A percentile compares a stretch with the other conserved stretches of the same genome.
Evolutionary conservation across 176 grass and related monocot species (phyloP).

Genomic region (Metroxylon sagu): DNA sequence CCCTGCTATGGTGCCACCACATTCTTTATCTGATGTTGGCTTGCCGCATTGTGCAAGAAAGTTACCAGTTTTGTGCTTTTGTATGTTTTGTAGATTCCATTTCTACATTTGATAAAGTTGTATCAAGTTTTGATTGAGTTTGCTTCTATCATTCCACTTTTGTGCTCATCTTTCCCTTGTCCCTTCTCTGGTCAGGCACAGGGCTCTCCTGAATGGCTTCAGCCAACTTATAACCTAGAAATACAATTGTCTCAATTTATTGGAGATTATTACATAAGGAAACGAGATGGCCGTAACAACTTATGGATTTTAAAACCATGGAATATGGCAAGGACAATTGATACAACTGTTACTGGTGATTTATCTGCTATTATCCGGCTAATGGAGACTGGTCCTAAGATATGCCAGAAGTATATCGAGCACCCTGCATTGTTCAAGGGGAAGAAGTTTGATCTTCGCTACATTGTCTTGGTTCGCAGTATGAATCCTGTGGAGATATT

Average conservation of each 20-base stretch:
- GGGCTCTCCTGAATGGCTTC: slow-evolving; percentile 90
- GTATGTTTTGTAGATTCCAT: no score
- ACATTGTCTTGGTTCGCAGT: slow-evolving; percentile 80
- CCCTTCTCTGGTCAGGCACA: slow-evolving; percentile 43
- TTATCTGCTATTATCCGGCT: slow-evolving; percentile 83
- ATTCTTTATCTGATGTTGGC: no score
- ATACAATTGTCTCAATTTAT: slow-evolving; percentile 82
- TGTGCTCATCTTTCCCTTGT: no score
- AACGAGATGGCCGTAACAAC: slow-evolving; percentile 56
- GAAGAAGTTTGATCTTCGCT: slow-evolving; percentile 93
- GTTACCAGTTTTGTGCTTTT: no score
- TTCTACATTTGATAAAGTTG: no score
- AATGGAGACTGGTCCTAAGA: slow-evolving; percentile 97
- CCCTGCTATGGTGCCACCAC: no score
- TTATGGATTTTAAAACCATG: slow-evolving; percentile 98
- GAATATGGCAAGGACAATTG: slow-evolving; percentile 98
- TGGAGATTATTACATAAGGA: slow-evolving; percentile 66
- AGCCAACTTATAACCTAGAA: slow-evolving; percentile 95
- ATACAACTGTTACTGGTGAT: slow-evolving; percentile 76
- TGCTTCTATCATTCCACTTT: no score
- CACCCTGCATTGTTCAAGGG: slow-evolving; percentile 63
- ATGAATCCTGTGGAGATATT: slow-evolving; percentile 81
- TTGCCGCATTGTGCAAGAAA: no score
- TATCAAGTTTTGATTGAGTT: no score
- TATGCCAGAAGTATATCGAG: slow-evolving; percentile 98